Evolutionary conservation across 2,329 filamentous ascomycete genomes (phyloP).

Genomic region (Ophiostoma sp.): DNA sequence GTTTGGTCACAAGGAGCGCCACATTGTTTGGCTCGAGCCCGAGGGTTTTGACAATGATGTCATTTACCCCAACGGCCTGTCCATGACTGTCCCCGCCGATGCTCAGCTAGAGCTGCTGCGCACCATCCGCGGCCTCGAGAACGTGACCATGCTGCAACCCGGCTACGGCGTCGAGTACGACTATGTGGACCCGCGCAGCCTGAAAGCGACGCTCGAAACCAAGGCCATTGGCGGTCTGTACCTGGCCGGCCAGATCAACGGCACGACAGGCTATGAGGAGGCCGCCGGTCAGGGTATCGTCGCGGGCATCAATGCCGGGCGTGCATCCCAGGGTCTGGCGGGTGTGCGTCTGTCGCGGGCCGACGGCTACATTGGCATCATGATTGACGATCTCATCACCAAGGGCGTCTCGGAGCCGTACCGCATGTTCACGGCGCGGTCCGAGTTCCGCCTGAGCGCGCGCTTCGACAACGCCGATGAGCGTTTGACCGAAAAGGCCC

Average conservation of each 20-base stretch:
- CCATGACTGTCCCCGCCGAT: conserved; percentile 91
- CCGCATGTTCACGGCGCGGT: conserved; percentile 95
- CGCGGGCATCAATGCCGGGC: conserved; percentile 89
- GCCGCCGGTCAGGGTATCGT: conserved; percentile 90
- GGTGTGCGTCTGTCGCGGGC: conserved; percentile 72
- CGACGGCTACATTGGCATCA: conserved; percentile 96
- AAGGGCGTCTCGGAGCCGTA: conserved; percentile 97
- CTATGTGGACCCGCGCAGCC: conserved; percentile 89
- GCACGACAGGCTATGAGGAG: conserved; percentile 97
- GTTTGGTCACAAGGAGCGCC: conserved; percentile 75
- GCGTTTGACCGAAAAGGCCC: conserved; percentile 77
- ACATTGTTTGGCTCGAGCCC: conserved; percentile 95
- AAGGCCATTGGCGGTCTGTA: conserved; percentile 88
- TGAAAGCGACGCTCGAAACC: conserved; percentile 88
- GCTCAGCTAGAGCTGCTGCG: conserved; percentile 83
- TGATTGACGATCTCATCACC: conserved; percentile 96
- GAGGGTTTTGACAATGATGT: conserved; percentile 89
- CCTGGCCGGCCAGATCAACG: conserved; percentile 95
- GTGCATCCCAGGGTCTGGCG: conserved; percentile 66
- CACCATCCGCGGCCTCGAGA: conserved; percentile 83
- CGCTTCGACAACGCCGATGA: conserved; percentile 93
- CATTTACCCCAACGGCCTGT: conserved; percentile 94
- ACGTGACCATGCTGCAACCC: conserved; percentile 87
- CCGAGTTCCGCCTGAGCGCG: conserved; percentile 90
- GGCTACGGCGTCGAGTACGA: conserved; percentile 99